phyloP scores from a whole-genome alignment of 306 rosid genomes.

The Albizia julibrissin region DNA sequence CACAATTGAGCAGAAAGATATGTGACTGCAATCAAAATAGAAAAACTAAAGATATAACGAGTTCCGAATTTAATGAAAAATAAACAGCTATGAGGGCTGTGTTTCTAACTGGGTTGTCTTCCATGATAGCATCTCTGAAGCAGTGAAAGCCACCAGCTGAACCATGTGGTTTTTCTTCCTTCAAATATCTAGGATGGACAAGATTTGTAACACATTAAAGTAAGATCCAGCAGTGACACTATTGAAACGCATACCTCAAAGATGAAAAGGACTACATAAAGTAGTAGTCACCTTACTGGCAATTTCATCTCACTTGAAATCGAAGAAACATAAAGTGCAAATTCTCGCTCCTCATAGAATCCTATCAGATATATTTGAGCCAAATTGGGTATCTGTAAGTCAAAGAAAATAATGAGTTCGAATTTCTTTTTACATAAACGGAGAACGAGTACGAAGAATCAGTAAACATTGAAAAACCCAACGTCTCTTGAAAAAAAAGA shows the following conservation, averaged over 20 bases:
- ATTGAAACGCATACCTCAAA: background rate
- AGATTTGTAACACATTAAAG: conserved; percentile 10
- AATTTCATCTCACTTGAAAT: conserved; percentile 89
- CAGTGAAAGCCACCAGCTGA: conserved; percentile 89
- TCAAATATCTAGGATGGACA: conserved; percentile 71
- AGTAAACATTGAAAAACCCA: background rate
- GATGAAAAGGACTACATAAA: background rate
- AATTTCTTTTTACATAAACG: conserved; percentile 18
- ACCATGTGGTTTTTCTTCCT: conserved; percentile 97
- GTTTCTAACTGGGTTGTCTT: conserved; percentile 77
- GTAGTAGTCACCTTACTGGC: conserved; percentile 75
- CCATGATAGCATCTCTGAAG: conserved; percentile 88
- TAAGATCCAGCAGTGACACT: conserved; percentile 27
- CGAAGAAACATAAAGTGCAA: conserved; percentile 85
- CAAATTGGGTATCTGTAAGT: conserved; percentile 79
- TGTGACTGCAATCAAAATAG: conserved; percentile 71
- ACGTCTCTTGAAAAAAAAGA: too few relatives aligned
- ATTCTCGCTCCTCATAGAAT: conserved; percentile 95
- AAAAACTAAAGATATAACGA: conserved; percentile 3
- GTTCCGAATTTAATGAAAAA: background rate
- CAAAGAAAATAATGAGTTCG: conserved; percentile 2
- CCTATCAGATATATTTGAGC: conserved; percentile 87
- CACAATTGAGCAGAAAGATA: conserved; percentile 86
- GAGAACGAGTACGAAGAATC: background rate
- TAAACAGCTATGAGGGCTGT: background rate